Evolutionary conservation across 1,284 basidiomycete species (phyloP), one percentile per base, ranked within the genome.

Genomic region (Microbotryum violaceum): DNA sequence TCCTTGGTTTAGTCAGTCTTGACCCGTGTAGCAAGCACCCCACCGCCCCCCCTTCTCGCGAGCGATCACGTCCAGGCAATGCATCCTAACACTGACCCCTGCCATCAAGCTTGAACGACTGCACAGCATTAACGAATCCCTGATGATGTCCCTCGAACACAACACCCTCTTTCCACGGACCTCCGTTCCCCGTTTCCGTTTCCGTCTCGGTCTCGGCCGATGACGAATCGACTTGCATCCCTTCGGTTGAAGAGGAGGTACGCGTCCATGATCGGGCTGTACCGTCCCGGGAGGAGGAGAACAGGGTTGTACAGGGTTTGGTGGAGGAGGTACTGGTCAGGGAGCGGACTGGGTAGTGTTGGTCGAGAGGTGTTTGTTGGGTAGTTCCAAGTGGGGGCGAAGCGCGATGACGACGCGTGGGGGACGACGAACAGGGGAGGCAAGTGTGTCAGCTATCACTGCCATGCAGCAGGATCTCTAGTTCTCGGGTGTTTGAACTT

Each of bases 281-380:
- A 14, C 87, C 82, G 79, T 97, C 92, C 72, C 92, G 84, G 42
- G 91, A 93, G 58, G 86, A 88, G 21, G 90, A 94, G 66, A 94
- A 81, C 64, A 96, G 79, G 65, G 88, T 79, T 70, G 84, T 78
- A 75, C 85, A 77, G 44, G 82, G 82, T 44, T 88, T 86, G 51
- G 87, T 82, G 58, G 77, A 80, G 47, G 55, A 42, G 62, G 37
- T 42, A 2, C 37, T 42, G 1, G 9, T 42, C 6, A 91, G 79
- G 33, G 82, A 86, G 71, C 87, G 85, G 70, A 91, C 89, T 45
- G n/a, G 27, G 9, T 16, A 9, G 33, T 23, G 44, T 23, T 5
- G 21, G 12, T 45, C 25, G n/a, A 25, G 33, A 27, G 37, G 23
- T 9, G 37, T 42, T 42, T 14, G 37, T 42, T 18, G 4, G 37